Evolutionary conservation across 2,329 filamentous ascomycete genomes (phyloP).

Genomic region (Clarireedia paspali): DNA sequence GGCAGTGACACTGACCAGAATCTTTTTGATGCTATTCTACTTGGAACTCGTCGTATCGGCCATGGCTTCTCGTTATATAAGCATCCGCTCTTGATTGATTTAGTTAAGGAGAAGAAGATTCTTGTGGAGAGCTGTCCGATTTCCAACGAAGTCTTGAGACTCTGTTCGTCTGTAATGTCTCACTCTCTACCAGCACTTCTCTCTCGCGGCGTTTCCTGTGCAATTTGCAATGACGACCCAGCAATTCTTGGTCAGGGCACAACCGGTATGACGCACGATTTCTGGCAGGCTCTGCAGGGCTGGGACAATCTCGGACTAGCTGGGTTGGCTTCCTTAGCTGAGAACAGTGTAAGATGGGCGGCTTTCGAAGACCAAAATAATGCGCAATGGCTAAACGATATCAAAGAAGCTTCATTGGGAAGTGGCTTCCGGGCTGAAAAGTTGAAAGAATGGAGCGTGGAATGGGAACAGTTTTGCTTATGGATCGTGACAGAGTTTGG

Average conservation of each 20-base stretch:
- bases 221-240: constrained; percentile 85
- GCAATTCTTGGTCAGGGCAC: constrained; percentile 78
- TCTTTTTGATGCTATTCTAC: constrained; percentile 79
- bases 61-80: constrained; percentile 86
- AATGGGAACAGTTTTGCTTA: constrained; percentile 85
- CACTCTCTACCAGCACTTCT: constrained; percentile 80
- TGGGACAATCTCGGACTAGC: constrained; percentile 88
- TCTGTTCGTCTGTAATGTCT: constrained; percentile 67
- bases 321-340: constrained; percentile 76
- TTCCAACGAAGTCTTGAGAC: constrained; percentile 77
- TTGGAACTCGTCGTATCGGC: constrained; percentile 83
- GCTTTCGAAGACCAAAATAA: constrained; percentile 73
- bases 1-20: constrained; percentile 71
- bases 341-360: constrained; percentile 89
- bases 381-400: constrained; percentile 62
- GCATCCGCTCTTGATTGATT: constrained; percentile 80
- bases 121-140: constrained; percentile 87
- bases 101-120: constrained; percentile 83
- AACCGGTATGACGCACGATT: constrained; percentile 82
- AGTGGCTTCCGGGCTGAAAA: constrained; percentile 61
- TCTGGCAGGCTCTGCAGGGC: constrained; percentile 87
- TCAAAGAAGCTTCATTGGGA: constrained; percentile 68
- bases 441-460: constrained; percentile 68
- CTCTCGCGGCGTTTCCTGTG: constrained; percentile 74
- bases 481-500: constrained; percentile 79